Evolutionary conservation across 1,139 yeast species (phyloP), one percentile per base, ranked within the genome.

Genomic region (Keqinozyma sinolaborantium): DNA sequence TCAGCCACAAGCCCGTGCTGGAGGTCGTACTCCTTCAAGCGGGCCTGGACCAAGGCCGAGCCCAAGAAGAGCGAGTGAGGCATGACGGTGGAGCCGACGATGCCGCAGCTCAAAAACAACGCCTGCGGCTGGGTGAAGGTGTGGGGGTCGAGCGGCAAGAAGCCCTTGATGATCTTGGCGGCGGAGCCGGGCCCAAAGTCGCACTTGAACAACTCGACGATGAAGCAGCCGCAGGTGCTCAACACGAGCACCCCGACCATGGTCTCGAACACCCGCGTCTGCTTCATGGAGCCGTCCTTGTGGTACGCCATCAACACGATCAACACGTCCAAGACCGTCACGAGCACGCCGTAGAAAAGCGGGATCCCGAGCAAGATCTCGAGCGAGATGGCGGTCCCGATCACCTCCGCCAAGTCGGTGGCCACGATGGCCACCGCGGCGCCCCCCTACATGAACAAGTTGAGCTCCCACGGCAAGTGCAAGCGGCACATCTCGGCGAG

Each of bases 51-150:
- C 32, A 83, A 68, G 4, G 86, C 85, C 0, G 88, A 80, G 1
- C 92, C 92, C 34, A 83, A 61, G 45, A 75, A 83, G 35, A 83
- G 64, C 0, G 88, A 80, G 48, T 83, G 92, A 2, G 94, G 92
- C 94, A 83, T 83, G 5, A 83, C 90, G 0, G 92, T 83, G 29
- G 88, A 84, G 21, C 94, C 94, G 13, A 83, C 74, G 35, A 83
- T 83, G 5, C 87, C 92, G 51, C 85, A 67, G 41, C 83, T 72
- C 37, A 83, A 59, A 47, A 81, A 83, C 24, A 79, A 57, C 0
- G 85, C 85, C 47, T 76, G 77, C 30, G 69, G 72, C 41, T 75
- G 74, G 29, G 60, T 53, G 29, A 80, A 72, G 2, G 80, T 75
- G 36, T 58, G 60, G 18, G 58, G 53, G 29, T 60, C 48, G 3